These are phyloP conservation scores for Planoprotostelium fungivorum DNA, from an alignment of 78 protist species.

Conservation along the genomic window DNA sequence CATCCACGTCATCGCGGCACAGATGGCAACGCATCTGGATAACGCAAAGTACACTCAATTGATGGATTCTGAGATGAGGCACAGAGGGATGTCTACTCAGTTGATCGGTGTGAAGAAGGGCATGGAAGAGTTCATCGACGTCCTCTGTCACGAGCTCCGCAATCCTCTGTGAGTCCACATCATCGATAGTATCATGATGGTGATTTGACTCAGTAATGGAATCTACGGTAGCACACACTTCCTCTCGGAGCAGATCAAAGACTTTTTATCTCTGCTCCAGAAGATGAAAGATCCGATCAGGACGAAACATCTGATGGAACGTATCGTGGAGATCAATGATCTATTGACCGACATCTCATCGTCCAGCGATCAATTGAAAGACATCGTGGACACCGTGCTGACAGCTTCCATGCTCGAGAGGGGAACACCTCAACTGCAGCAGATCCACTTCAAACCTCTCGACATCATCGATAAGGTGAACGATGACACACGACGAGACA, in stretches of 20 bases:
- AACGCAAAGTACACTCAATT: background rate
- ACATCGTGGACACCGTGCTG: background rate
- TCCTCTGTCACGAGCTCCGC: background rate
- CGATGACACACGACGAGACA: no score
- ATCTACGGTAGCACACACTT: background rate
- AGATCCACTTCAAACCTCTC: background rate
- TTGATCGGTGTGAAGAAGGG: background rate
- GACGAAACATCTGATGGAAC: no score
- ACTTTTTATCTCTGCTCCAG: background rate
- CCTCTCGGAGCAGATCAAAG: background rate
- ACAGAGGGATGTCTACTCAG: background rate
- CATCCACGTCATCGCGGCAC: background rate
- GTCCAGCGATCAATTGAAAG: background rate
- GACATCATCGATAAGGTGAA: background rate
- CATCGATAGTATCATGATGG: no score
- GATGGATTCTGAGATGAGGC: background rate
- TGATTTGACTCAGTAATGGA: background rate
- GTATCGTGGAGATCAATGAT: background rate
- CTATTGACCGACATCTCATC: background rate
- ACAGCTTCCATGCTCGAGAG: background rate
- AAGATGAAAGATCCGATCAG: background rate
- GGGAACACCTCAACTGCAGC: background rate
- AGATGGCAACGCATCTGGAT: background rate
- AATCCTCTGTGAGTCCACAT: no score
- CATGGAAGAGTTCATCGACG: background rate